A percentile compares a stretch with the other conserved stretches of the same genome.
Conservation (phyloP, 2,329 filamentous ascomycete species). For the Paracamarosporium sp. region DNA sequence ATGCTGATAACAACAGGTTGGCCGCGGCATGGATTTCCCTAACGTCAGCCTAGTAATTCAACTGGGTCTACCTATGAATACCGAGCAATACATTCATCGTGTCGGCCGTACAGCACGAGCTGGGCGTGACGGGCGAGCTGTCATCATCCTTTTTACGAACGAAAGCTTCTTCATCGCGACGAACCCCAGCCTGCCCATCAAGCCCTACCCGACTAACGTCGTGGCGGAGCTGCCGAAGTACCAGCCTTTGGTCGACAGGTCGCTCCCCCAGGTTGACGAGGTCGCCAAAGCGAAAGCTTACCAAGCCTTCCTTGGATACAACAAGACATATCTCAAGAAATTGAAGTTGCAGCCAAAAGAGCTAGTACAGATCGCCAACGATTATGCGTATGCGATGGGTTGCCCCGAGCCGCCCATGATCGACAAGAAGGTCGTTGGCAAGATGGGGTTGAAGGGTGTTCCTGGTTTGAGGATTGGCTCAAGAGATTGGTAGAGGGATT, state of each 20-base stretch:
- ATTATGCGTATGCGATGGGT: slow-evolving; percentile 51
- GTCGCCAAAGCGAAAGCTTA: slow-evolving; percentile 53
- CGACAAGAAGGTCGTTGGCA: slow-evolving; percentile 53
- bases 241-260: slow-evolving; percentile 37
- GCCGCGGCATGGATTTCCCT: slow-evolving; percentile 60
- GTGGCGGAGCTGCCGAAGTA: slow-evolving; percentile 41
- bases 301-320: slow-evolving; percentile 56
- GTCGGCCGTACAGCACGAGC: slow-evolving; percentile 52
- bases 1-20: slow-evolving; percentile 27
- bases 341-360: slow-evolving; percentile 47
- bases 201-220: slow-evolving; percentile 56
- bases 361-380: slow-evolving; percentile 53
- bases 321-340: slow-evolving; percentile 54
- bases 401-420: slow-evolving; percentile 55
- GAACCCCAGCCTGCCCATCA: slow-evolving; percentile 59
- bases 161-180: slow-evolving; percentile 60
- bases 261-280: slow-evolving; percentile 48
- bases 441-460: slow-evolving; percentile 57
- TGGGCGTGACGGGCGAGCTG: slow-evolving; percentile 58
- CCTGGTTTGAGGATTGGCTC: slow-evolving; percentile 46
- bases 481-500: slow-evolving; percentile 16
- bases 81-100: slow-evolving; percentile 55
- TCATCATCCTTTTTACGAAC: slow-evolving; percentile 59
- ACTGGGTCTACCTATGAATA: slow-evolving; percentile 57
- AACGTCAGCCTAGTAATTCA: slow-evolving; percentile 58